A percentile compares a stretch with the other conserved stretches of the same genome.
Evolutionary conservation across 345 rosid genomes (phyloP).

Genomic region (Pugionium cornutum): DNA sequence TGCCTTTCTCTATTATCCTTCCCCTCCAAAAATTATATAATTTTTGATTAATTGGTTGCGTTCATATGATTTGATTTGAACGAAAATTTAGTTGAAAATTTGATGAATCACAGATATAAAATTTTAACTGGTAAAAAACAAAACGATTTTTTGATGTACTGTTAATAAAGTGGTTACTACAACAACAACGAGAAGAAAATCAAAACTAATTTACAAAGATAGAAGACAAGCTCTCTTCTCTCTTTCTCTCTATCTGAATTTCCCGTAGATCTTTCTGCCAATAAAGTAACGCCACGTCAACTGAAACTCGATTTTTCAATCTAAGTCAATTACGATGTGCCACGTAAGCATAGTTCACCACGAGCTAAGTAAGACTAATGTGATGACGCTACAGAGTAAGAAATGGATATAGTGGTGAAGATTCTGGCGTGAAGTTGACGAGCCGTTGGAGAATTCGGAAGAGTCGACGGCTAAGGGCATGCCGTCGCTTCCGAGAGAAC

Average conservation of each 20-base stretch:
- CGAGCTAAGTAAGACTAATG: constrained; percentile 27
- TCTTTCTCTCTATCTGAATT: constrained; percentile 16
- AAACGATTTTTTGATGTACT: not conserved
- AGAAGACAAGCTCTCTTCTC: constrained; percentile 5
- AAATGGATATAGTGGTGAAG: constrained; percentile 10
- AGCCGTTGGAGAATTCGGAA: constrained; percentile 50
- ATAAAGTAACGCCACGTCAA: constrained; percentile 19
- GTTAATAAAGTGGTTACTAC: not conserved
- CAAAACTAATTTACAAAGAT: constrained; percentile 40
- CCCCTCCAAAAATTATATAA: not conserved
- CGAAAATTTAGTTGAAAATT: not conserved
- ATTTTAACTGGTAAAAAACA: not conserved
- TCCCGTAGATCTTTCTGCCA: not conserved
- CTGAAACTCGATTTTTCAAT: not conserved
- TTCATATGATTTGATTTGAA: not conserved
- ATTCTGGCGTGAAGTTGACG: constrained; percentile 35
- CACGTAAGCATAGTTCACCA: constrained; percentile 8
- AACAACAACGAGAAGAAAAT: constrained; percentile 3
- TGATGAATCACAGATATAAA: not conserved
- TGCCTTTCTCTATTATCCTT: constrained; percentile 37
- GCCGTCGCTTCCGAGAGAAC: constrained; percentile 77
- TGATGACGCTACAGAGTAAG: constrained; percentile 26
- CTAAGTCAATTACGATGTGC: constrained; percentile 1
- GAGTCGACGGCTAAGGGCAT: constrained; percentile 93
- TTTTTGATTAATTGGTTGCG: too few species aligned